Base-by-base conservation (phyloP, 805 yeast species). In the Metschnikowia cubensis region DNA sequence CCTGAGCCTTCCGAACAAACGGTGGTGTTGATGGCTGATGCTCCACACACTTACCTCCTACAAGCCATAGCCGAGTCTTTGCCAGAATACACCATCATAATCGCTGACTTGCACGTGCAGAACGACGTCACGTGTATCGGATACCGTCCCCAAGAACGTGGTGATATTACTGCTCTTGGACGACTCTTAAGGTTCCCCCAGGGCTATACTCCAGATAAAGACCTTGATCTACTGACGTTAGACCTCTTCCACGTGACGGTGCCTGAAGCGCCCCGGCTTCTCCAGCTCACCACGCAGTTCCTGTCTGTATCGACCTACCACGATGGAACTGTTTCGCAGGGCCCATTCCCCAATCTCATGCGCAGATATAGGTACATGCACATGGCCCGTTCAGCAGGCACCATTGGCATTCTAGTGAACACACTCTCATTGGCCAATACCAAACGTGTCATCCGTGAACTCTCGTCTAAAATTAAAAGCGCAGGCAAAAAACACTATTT, bases 401-500 rank as follows among this genome's bases (percentile, higher is more conserved):
- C 98, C 0, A 77, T 94, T 33, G 99, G 99, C 2, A 81, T 94
- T 25, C 73, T 94, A 33, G 91, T 94, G 36, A 95, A 94, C 63
- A 92, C 98, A 0, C 71, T 94, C 31, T 92, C 98, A 0, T 68
- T 94, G 35, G 70, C 83, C 35, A 86, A 88, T 61, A 87, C 96
- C 5, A 80, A 82, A 47, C 74, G 65, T n/a, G 69, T 92, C 34
- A 74, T 92, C 47, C 81, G 83, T 48, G 73, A 74, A 33, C 79
- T 90, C 6, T 78, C 81, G 14, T 64, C 71, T 22, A 77, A 85
- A 67, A 81, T 94, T 50, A 78, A 75, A 46, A 75, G 72, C 3
- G 90, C 92, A 0, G 97, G 88, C 1, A 94, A 94, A 68, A 94
- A 94, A 62, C 92, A 88, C 57, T 94, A 94, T 63, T 79, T 89